Evolutionary conservation across 129 eudicot species (phyloP).

Genomic region (Centrapalus pauciflorus): DNA sequence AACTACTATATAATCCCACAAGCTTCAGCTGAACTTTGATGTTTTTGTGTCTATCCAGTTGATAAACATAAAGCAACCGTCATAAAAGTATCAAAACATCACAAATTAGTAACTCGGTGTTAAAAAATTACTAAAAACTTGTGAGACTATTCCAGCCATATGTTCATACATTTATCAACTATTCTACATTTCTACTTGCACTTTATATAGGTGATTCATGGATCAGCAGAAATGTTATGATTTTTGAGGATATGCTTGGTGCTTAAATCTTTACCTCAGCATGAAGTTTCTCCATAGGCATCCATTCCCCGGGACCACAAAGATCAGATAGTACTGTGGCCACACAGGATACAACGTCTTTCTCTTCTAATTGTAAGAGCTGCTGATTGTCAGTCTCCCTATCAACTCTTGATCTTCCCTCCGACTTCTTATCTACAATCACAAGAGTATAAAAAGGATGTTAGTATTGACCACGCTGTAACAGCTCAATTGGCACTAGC

Average conservation of each 20-base stretch:
- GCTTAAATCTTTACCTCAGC: slow-evolving; percentile 46
- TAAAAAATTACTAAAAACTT: too few species aligned
- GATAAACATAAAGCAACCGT: too few species aligned
- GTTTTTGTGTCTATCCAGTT: too few species aligned
- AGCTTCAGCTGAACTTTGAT: too few species aligned
- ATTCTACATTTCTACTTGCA: too few species aligned
- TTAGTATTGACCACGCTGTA: not conserved
- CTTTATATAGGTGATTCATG: not conserved
- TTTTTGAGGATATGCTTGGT: not conserved
- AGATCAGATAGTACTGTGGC: slow-evolving; percentile 89
- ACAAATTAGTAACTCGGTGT: too few species aligned
- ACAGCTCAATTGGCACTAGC: too few species aligned
- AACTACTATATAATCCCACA: too few species aligned
- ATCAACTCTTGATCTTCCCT: slow-evolving; percentile 72
- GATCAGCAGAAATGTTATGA: not conserved
- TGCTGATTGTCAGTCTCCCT: slow-evolving; percentile 81
- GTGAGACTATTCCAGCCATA: too few species aligned
- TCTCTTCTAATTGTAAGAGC: slow-evolving; percentile 86
- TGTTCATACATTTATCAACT: too few species aligned
- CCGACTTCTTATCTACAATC: slow-evolving; percentile 66
- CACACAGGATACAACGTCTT: slow-evolving; percentile 87
- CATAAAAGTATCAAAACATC: too few species aligned
- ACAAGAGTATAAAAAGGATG: not conserved
- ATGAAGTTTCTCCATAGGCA: slow-evolving; percentile 98
- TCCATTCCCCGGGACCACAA: slow-evolving; percentile 98